Evolutionary conservation across 768 basidiomycete genomes (phyloP), one percentile per base, ranked within the genome.

Genomic region (Asterophora lycoperdoides): DNA sequence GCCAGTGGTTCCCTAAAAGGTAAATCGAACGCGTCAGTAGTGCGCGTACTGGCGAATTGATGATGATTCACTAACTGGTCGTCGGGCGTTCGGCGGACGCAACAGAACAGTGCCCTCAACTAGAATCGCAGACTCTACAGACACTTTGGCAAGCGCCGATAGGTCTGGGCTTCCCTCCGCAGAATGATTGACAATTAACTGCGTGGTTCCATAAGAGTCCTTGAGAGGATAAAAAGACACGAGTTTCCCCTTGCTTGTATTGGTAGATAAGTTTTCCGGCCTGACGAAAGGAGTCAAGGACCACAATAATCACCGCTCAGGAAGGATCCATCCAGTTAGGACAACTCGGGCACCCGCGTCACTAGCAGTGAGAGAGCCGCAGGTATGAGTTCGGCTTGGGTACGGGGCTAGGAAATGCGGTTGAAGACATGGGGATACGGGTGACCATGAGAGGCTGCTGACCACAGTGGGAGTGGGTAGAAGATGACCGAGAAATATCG

Each of bases 161-260:
- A 56, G 44, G 42, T 77, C 64, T 49, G 62, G 56, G 47, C 56
- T 51, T 52, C 54, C 56, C 49, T 59, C 58, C 54, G 66, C 55
- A 53, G 70, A 60, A 56, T 79, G 76, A 61, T 79, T 68, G 37
- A 81, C 76, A 62, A 91, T 77, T 51, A 97, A 83, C 67, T 97
- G 93, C 2, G 86, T 79, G 0, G 76, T 80, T 30, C 89, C 89
- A 55, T 76, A 76, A 36, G 83, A 75, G 66, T 94, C 93, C 60
- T 81, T 86, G 63, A 96, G 77, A 28, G 84, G 84, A 70, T 87
- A 91, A 73, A 97, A 97, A 48, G 88, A 88, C 58, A 93, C 69
- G 43, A 66, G 68, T 66, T 81, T 84, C 46, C 84, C 74, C 66
- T 84, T 84, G 28, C 89, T 93, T 71, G 61, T 61, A 58, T 52